Evolutionary conservation across 164 flowering plant genomes (phyloP), one percentile per base, ranked within the genome.

Genomic region (Stephania cephalantha): DNA sequence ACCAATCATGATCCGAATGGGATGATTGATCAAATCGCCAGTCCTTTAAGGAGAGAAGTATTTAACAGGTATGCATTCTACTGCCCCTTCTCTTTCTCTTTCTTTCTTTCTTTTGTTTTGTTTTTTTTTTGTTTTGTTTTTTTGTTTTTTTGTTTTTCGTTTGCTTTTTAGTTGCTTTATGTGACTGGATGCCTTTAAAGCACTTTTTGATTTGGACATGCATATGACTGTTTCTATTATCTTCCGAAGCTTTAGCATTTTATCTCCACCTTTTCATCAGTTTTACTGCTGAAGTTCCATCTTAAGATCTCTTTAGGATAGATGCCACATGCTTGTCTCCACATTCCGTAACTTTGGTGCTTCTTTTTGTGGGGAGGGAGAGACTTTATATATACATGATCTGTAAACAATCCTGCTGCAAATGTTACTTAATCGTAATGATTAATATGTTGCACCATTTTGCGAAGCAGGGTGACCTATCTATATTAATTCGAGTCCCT

Each of bases 41-140:
- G 89, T 82, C 90, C 90, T 68, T 65, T 77, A 63, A 84, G 86
- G 78, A 86, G 87, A 81, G 90, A 84, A 72, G 73, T 81, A 74
- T 72, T 80, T 72, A 86, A 70, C 83, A 84, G 89, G 90, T 75
- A 72, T 50, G 77, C 66, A 66, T 68, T 67, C 71, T 75, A 42
- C n/a, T 35, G 42, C 42, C 42, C 42, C 42, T 35, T 35, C 42
- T 35, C 42, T 35, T 35, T 3, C 8, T 7, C 17, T 50, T 58
- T 50, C 48, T 8, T 46, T 55, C 72, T 13, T 50, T 1, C 1
- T 71, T 30, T n/a, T n/a, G n/a, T n/a, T n/a, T n/a, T n/a, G n/a
- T 17, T 50, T 9, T 1, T 3, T 8, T 74, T 29, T 15, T 55
- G 73, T 18, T 11, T 29, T 25, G 45, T n/a, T 48, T 70, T 17